Conservation (phyloP, 140 eudicot species). For the Senecio squalidus region DNA sequence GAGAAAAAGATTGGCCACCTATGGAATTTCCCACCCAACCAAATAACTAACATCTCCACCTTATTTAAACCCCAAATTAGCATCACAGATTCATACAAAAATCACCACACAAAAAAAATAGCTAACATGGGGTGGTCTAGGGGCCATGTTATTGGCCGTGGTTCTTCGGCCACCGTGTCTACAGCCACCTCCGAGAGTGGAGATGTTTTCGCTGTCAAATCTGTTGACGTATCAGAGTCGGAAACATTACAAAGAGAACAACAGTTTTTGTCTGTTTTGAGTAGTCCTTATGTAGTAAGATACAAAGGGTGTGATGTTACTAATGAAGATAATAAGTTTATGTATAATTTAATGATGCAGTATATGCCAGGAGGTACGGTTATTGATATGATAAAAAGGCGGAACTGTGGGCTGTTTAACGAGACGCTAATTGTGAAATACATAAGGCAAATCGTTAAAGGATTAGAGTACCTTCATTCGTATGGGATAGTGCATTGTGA, state of each 20-base stretch:
- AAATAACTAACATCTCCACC: conserved; percentile 22
- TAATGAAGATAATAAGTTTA: conserved; percentile 29
- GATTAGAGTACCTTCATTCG: conserved; percentile 69
- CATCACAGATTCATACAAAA: conserved; percentile 16
- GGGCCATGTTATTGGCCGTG: conserved; percentile 67
- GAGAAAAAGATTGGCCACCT: conserved; percentile 40
- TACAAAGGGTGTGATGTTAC: conserved; percentile 62
- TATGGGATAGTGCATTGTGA: conserved; percentile 75
- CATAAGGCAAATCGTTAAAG: conserved; percentile 49
- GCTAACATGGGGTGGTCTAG: conserved; percentile 58
- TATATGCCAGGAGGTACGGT: conserved; percentile 55
- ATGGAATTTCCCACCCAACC: conserved; percentile 48
- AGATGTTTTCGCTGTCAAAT: conserved; percentile 61
- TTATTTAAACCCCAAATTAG: conserved; percentile 26
- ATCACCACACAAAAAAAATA: conserved; percentile 4
- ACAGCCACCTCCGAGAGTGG: conserved; percentile 39
- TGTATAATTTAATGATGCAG: conserved; percentile 65
- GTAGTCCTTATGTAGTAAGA: conserved; percentile 44
- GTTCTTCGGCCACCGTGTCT: conserved; percentile 73
- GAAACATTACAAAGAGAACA: conserved; percentile 57
- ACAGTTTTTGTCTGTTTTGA: conserved; percentile 39
- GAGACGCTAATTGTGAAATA: conserved; percentile 38
- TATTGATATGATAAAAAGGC: conserved; percentile 26
- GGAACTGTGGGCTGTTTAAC: conserved; percentile 17
- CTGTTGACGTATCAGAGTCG: conserved; percentile 35